These are phyloP conservation scores for Myrica gale DNA, from an alignment of 306 rosid genomes.

Conservation along the genomic window DNA sequence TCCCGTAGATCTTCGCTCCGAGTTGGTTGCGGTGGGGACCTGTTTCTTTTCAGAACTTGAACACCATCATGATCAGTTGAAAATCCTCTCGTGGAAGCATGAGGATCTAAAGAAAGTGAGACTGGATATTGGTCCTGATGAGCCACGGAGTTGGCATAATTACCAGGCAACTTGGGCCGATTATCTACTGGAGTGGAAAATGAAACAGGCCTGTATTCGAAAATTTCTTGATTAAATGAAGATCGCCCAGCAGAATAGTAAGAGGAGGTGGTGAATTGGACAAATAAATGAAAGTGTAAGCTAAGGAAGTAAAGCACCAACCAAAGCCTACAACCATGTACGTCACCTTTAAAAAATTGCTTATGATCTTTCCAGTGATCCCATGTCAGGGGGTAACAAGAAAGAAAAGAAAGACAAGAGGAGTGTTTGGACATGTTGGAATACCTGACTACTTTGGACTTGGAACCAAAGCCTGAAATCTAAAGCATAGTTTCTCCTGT, in stretches of 20 bases:
- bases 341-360: background rate
- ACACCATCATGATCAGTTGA: conserved; percentile 27
- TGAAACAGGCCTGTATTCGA: conserved; percentile 43
- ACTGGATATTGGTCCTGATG: conserved; percentile 37
- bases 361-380: too few species aligned
- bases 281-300: conserved; percentile 19
- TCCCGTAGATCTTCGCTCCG: conserved; percentile 23
- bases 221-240: conserved; percentile 21
- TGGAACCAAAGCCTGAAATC: conserved; percentile 8
- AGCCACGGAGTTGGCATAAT: conserved; percentile 26
- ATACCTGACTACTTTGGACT: background rate
- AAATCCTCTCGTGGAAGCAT: conserved; percentile 38
- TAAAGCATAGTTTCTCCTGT: conserved; percentile 15
- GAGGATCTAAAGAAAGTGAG: conserved; percentile 34
- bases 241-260: conserved; percentile 9
- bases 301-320: conserved; percentile 18
- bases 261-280: background rate
- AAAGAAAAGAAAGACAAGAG: too few species aligned
- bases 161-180: conserved; percentile 26
- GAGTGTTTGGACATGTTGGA: background rate
- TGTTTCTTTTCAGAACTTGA: conserved; percentile 51
- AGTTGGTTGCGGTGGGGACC: conserved; percentile 49
- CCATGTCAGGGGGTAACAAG: too few species aligned
- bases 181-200: conserved; percentile 36
- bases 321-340: conserved; percentile 7